Base-by-base conservation (phyloP, 2,329 filamentous ascomycete genomes). In the Aspergillus oerlinghausenensis region DNA sequence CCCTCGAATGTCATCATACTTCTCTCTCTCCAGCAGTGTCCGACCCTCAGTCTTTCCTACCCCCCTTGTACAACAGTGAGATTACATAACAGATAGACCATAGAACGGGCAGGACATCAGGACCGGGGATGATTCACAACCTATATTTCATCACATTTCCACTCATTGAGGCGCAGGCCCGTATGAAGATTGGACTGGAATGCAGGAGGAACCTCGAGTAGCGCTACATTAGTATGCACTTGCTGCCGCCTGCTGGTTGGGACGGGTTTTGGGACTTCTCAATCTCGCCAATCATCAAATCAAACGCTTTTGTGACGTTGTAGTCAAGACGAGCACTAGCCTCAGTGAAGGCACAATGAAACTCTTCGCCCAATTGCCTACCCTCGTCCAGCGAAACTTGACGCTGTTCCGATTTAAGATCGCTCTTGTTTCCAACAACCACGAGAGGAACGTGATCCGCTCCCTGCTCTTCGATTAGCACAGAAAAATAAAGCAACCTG, bases 401-500 rank as follows among this genome's bases (percentile, higher is more conserved):
- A 65, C 94, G 88, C 78, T 96, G 92, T 74, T 97, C 93, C 53
- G 92, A 88, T 59, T 90, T 87, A 56, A 99, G 81, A 75, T 99
- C 94, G 72, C 88, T 92, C 80, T 99, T 99, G 81, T 99, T 99
- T 66, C 92, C 94, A 54, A 99, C 92, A 60, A 99, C 88, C 66
- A 95, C 90, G 66, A 97, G 88, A 9, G 94, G 94, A 52, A 97
- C 91, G 74, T 88, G 89, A 67, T 97, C 92, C 57, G 92, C 89
- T 63, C 94, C 94, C 90, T 96, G 64, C 48, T 21, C 32, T 51
- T 40, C 28, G 55, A 49, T 58, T 19, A 40, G 14, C 19, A 21
- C 5, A 43, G 19, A 9, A 53, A 43, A 48, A 11, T 6, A 1
- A 8, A 49, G 52, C 6, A 38, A 26, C 2, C 40, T 28, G 7